Evolutionary conservation across 2,329 filamentous ascomycete species (phyloP), one percentile per base, ranked within the genome.

Genomic region (Fusarium oxysporum): DNA sequence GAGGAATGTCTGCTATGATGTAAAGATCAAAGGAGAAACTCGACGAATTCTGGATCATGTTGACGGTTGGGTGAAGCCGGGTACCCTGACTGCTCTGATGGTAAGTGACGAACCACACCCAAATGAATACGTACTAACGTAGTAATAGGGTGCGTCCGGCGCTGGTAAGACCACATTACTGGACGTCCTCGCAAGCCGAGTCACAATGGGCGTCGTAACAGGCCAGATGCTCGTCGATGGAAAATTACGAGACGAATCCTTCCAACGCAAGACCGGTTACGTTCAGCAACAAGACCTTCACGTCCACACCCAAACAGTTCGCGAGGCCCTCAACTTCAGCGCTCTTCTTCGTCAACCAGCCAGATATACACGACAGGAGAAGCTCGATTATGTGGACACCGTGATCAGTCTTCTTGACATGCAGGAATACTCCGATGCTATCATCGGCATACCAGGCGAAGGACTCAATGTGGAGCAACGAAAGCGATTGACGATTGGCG

Each of bases 261-360:
- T 97, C 86, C 93, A 96, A 80, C 91, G 94, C 63, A 95, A 94
- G 83, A 96, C 93, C 0, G 94, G 94, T 41, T 96, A 96, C 74
- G 94, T 94, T 30, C 93, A 96, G 78, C 94, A 97, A 80, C 93
- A 96, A 78, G 94, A 97, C 86, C 86, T 97, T 8, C 94, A 97
- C 80, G 86, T 96, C 37, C 86, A 91, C 25, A 96, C 93, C 0
- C 90, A 91, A 1, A 97, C 94, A 0, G 94, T 97, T 33, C 91
- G 94, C 65, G 94, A 97, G 81, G 93, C 94, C 13, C 86, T 97
- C 30, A 89, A 89, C 68, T 97, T 97, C 81, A 94, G 91, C 76
- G 94, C 94, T 19, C 81, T 94, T 17, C 90, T 97, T 41, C 91
- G 94, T 70, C 94, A 97, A 76, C 93, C 94, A 2, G 88, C 88